Percentiles rank a stretch among this genome's conserved stretches.
phyloP scores from a whole-genome alignment of 176 grass and related monocot species.

The Oryza glaberrima region DNA sequence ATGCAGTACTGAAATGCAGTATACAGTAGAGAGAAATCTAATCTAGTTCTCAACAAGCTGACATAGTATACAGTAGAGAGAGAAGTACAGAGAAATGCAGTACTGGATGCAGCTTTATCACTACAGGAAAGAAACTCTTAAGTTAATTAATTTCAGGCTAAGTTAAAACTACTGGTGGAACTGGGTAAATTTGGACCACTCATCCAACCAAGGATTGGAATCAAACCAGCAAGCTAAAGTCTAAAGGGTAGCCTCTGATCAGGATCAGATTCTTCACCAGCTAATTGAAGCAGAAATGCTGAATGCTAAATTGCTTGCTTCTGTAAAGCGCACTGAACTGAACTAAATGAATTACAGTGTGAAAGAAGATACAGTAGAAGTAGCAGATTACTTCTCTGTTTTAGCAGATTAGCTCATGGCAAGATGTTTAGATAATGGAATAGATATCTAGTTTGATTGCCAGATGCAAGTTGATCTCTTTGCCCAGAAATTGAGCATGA shows the following conservation, averaged over 20 bases:
- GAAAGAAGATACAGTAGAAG: conserved; percentile 5
- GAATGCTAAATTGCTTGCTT: conserved; percentile 1
- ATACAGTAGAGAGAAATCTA: not conserved
- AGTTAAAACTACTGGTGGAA: not conserved
- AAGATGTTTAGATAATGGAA: not conserved
- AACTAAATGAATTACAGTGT: not conserved
- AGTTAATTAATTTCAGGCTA: not conserved
- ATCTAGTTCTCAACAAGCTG: not conserved
- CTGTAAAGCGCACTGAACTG: not conserved
- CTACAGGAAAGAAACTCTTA: not conserved
- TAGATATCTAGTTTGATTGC: not conserved
- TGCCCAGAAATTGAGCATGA: conserved; percentile 9
- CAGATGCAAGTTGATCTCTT: conserved; percentile 16
- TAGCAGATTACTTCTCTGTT: not conserved
- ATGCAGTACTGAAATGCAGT: no score
- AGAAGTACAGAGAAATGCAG: not conserved
- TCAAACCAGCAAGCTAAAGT: conserved; percentile 23
- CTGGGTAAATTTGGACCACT: conserved; percentile 14
- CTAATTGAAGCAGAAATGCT: conserved; percentile 27
- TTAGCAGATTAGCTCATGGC: not conserved
- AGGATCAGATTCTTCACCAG: conserved; percentile 40
- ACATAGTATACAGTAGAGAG: not conserved
- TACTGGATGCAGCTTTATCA: not conserved
- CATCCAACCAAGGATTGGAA: conserved; percentile 17
- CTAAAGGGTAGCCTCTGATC: not conserved